phyloP scores from a whole-genome alignment of 2,329 filamentous ascomycete species.

The Verruconis gallopava region DNA sequence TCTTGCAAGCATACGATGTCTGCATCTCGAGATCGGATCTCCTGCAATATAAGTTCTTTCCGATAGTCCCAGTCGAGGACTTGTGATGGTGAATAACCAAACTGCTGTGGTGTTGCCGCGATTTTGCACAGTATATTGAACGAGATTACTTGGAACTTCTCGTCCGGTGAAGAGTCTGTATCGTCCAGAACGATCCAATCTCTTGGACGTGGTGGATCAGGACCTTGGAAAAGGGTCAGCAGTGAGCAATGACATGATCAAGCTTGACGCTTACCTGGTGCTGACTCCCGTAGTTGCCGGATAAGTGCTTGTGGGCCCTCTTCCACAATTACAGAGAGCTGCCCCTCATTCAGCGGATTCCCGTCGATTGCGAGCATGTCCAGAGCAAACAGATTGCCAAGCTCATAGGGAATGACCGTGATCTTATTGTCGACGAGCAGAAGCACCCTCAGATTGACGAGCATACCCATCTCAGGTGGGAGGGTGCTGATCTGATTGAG shows the following conservation, averaged over 20 bases:
- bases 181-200: conserved; percentile 65
- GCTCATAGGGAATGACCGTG: conserved; percentile 65
- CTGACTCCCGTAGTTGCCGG: conserved; percentile 67
- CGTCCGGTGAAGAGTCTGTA: conserved; percentile 30
- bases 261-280: conserved; percentile 57
- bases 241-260: neutral
- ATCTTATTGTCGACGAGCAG: conserved; percentile 86
- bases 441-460: conserved; percentile 77
- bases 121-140: conserved; percentile 96
- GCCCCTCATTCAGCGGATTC: conserved; percentile 58
- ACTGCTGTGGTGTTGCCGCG: conserved; percentile 71
- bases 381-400: conserved; percentile 78
- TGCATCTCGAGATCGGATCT: conserved; percentile 64
- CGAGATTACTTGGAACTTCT: conserved; percentile 74
- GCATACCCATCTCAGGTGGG: conserved; percentile 90
- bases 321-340: conserved; percentile 75
- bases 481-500: conserved; percentile 73
- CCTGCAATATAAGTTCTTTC: conserved; percentile 67
- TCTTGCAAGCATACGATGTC: conserved; percentile 93
- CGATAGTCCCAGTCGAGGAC: conserved; percentile 82
- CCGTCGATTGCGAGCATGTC: conserved; percentile 87
- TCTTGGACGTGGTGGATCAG: conserved; percentile 62
- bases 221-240: conserved; percentile 39
- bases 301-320: conserved; percentile 79
- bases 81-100: conserved; percentile 77